Base-by-base conservation (phyloP, 2,329 filamentous ascomycete genomes). In the Rachicladosporium sp. region DNA sequence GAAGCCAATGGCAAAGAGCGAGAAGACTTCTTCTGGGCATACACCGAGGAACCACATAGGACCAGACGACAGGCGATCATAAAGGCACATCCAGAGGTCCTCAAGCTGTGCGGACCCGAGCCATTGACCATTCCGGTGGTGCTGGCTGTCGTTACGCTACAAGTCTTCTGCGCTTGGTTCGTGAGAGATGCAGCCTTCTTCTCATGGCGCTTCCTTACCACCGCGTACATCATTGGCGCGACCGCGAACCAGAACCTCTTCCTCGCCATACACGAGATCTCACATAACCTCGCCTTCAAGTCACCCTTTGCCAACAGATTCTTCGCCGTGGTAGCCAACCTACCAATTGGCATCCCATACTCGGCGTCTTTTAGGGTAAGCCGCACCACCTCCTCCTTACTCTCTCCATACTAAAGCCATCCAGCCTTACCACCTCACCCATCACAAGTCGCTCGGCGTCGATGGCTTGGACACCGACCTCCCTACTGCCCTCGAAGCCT, bases 221-320 rank as follows among this genome's bases (percentile, higher is more conserved):
- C 87, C 0, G 87, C 85, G 47, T 98, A 98, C 64, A 67, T 94
- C 40, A 72, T 98, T 46, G 91, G 91, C 42, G 91, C 91, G 23
- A 96, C 91, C 0, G 80, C 89, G 40, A 98, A 96, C 70, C 91
- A 98, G 70, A 98, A 98, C 63, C 76, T 96, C 37, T 98, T 98
- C 69, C 78, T 98, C 32, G 87, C 91, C 43, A 98, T 98, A 57
- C 91, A 98, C 67, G 91, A 98, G 66, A 96, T 98, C 61, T 93
- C 86, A 10, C 91, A 98, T 67, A 98, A 98, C 60, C 71, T 98
- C 46, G 91, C 89, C 29, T 96, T 96, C 71, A 78, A 77, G 50
- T 88, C 78, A 19, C 73, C 84, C 1, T 60, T 79, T 32, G 80
- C 78, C 45, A 98, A 98, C 65, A 73, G 91, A 12, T 58, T 94